Percentiles rank a stretch among this genome's conserved stretches.
Conservation (phyloP, 805 yeast genomes). For the Hanseniaspora guilliermondii region DNA sequence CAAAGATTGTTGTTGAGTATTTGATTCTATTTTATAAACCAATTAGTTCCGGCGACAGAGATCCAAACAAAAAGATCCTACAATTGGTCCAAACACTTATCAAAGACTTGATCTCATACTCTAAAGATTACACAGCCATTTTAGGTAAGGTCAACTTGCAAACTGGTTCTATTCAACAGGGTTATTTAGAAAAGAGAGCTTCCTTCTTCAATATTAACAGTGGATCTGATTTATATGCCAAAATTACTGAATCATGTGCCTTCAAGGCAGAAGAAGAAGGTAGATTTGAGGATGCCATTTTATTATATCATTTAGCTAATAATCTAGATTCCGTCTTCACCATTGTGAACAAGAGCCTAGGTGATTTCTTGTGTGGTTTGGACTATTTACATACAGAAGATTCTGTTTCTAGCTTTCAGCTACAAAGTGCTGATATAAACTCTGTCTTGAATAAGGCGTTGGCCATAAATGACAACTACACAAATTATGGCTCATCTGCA, state of each 20-base stretch:
- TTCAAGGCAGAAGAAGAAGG: conserved; percentile 84
- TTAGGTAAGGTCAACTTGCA: conserved; percentile 70
- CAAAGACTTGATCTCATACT: conserved; percentile 70
- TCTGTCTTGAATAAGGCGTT: conserved; percentile 31
- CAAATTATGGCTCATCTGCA: conserved; percentile 45
- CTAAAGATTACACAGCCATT: conserved; percentile 68
- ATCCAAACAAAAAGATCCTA: conserved; percentile 32
- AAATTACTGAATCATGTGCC: conserved; percentile 77
- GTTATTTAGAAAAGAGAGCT: conserved; percentile 70
- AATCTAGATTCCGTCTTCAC: conserved; percentile 71
- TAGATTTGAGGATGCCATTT: conserved; percentile 67
- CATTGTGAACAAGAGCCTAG: conserved; percentile 60
- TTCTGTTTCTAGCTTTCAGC: conserved; percentile 17
- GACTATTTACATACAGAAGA: conserved; percentile 12
- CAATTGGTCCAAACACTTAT: conserved; percentile 63
- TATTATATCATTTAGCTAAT: conserved; percentile 76
- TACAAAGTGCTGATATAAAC: conserved; percentile 34
- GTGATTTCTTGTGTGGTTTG: conserved; percentile 50
- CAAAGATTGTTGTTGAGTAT: conserved; percentile 86
- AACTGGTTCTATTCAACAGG: conserved; percentile 68
- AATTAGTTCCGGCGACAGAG: conserved; percentile 34
- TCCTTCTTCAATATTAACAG: conserved; percentile 46
- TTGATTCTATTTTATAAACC: conserved; percentile 40
- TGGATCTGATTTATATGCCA: conserved; percentile 48
- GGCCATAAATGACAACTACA: conserved; percentile 23